phyloP scores from a whole-genome alignment of 768 basidiomycete genomes.

The Tulasnella sp. region DNA sequence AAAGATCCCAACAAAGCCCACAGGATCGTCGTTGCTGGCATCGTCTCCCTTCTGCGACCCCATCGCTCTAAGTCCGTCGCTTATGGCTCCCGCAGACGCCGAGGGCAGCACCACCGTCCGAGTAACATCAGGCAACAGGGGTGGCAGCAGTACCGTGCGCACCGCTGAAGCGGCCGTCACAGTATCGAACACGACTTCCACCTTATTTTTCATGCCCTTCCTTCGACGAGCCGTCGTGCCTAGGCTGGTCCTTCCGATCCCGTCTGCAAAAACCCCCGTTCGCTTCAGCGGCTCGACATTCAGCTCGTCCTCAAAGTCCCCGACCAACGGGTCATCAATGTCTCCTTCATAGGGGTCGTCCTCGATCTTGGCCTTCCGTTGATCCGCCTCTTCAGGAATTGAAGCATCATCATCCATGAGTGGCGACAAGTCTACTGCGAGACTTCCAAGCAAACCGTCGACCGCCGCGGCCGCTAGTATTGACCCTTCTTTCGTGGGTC shows the following conservation, averaged over 20 bases:
- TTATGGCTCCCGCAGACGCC: not conserved
- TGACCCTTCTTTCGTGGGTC: slow-evolving; percentile 35
- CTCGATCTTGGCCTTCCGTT: not conserved
- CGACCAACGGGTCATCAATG: not conserved
- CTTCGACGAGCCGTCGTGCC: not conserved
- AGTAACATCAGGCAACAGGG: not conserved
- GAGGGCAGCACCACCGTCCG: not conserved
- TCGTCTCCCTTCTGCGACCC: not conserved
- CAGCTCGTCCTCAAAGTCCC: slow-evolving; percentile 7
- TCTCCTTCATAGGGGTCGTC: not conserved
- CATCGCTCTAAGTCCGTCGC: not conserved
- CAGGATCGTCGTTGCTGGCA: slow-evolving; percentile 28
- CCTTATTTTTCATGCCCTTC: not conserved
- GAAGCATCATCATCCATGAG: not conserved
- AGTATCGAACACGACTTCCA: not conserved
- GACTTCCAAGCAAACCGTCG: not conserved
- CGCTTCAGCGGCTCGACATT: not conserved
- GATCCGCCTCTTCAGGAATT: not conserved
- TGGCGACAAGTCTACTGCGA: not conserved
- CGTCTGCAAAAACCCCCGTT: not conserved
- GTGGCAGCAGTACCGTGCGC: not conserved
- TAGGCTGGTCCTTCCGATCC: not conserved
- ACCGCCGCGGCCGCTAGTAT: not conserved
- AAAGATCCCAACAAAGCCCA: slow-evolving; percentile 55
- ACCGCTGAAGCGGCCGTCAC: not conserved